These are phyloP conservation scores for Salix arbutifolia DNA, from an alignment of 345 rosid species.

Conservation along the genomic window DNA sequence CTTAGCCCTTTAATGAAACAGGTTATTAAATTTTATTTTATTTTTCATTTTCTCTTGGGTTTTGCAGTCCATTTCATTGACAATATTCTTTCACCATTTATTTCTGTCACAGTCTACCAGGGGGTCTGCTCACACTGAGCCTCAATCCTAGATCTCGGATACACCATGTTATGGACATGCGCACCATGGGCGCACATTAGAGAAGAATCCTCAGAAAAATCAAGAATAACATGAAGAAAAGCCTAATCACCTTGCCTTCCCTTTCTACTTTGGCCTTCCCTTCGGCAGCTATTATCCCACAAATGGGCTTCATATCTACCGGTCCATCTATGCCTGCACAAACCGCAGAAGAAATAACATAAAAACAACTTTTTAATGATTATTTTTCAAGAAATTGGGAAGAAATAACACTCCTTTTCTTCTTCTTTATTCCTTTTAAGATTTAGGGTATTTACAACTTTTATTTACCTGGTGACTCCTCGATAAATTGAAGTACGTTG, in stretches of 20 bases:
- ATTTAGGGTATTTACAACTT: not conserved
- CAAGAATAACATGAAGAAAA: not conserved
- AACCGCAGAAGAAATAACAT: not conserved
- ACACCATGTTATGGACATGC: not conserved
- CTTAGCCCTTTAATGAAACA: not conserved
- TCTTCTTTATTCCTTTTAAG: not conserved
- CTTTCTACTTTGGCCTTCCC: constrained; percentile 90
- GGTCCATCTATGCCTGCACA: constrained; percentile 78
- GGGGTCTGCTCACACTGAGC: not conserved
- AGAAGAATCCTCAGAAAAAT: not conserved
- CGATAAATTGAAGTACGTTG: constrained; percentile 89
- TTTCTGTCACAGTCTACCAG: not conserved
- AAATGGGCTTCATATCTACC: constrained; percentile 94
- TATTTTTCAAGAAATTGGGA: not conserved
- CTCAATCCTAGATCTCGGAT: constrained; percentile 4
- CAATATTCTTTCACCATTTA: not conserved
- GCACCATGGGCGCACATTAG: not conserved
- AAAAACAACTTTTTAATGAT: not conserved
- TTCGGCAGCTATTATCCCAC: constrained; percentile 91
- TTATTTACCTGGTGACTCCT: constrained; percentile 73
- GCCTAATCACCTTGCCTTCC: constrained; percentile 75
- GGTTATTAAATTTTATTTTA: not conserved
- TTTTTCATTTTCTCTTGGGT: not conserved
- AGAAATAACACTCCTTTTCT: not conserved
- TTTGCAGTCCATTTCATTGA: not conserved